These are phyloP conservation scores for Monosporascus sp. DNA, from an alignment of 2,329 filamentous ascomycete genomes.

Conservation along the genomic window DNA sequence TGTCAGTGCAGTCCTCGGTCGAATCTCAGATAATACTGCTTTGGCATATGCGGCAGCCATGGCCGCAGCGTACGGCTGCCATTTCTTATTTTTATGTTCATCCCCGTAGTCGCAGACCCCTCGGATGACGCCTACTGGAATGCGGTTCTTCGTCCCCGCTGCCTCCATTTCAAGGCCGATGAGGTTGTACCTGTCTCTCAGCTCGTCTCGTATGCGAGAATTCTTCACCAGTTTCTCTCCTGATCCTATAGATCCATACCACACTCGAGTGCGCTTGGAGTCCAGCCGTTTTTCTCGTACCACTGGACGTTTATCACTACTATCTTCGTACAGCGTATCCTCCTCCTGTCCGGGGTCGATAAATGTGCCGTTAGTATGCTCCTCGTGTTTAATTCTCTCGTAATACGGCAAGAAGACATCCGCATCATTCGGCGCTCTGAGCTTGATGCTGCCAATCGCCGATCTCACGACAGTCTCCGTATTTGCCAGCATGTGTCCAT, in stretches of 20 bases:
- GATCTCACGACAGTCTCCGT: constrained; percentile 28
- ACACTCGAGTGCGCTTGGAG: constrained; percentile 22
- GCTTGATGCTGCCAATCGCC: constrained; percentile 29
- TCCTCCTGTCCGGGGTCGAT: constrained; percentile 25
- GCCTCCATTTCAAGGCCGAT: constrained; percentile 31
- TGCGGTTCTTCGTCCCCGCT: constrained; percentile 26
- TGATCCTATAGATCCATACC: constrained; percentile 30
- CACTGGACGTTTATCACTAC: constrained; percentile 1
- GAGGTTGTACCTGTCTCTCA: constrained; percentile 21
- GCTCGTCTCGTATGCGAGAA: constrained; percentile 13
- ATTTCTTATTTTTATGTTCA: constrained; percentile 27
- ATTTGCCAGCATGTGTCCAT: constrained; percentile 17
- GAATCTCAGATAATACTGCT: constrained; percentile 16
- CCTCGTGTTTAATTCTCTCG: constrained; percentile 14
- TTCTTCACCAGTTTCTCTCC: constrained; percentile 28
- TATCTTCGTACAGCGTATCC: constrained; percentile 18
- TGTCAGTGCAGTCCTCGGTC: no score
- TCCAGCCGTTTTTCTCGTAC: constrained; percentile 12
- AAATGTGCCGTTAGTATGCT: constrained; percentile 20
- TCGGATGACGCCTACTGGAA: constrained; percentile 27
- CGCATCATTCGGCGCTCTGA: constrained; percentile 15
- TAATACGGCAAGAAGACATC: constrained; percentile 18
- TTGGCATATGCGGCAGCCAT: constrained; percentile 26
- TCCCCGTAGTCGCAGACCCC: constrained; percentile 31
- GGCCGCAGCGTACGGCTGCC: constrained; percentile 31